These are phyloP conservation scores for Amphicarpaea edgeworthii DNA, from an alignment of 306 rosid genomes.

Conservation along the genomic window DNA sequence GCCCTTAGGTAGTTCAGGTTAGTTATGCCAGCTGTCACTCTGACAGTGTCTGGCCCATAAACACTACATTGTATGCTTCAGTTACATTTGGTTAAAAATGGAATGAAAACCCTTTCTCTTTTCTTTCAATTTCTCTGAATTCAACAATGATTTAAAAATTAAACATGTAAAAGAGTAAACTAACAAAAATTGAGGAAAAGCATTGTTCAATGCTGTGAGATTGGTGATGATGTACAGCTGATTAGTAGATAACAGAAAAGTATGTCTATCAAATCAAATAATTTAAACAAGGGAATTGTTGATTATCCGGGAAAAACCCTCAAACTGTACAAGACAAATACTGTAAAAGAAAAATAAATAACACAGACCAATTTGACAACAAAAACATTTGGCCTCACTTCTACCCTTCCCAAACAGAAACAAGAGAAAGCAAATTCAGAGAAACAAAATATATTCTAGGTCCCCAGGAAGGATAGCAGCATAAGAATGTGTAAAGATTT, in stretches of 20 bases:
- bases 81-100: too few relatives aligned
- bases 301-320: background rate
- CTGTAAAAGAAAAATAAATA: background rate
- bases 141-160: background rate
- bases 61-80: too few relatives aligned
- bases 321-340: background rate
- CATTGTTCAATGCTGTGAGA: background rate
- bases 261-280: background rate
- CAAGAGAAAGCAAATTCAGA: background rate
- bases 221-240: background rate
- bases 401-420: slow-evolving; percentile 16
- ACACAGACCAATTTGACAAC: background rate
- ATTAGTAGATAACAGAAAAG: background rate
- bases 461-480: background rate
- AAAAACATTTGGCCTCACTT: slow-evolving; percentile 14
- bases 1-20: too few relatives aligned
- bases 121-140: too few relatives aligned
- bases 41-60: too few relatives aligned
- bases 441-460: slow-evolving; percentile 3
- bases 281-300: slow-evolving; percentile 6
- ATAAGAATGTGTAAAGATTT: background rate
- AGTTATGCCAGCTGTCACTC: too few relatives aligned
- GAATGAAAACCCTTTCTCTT: too few relatives aligned
- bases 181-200: background rate
- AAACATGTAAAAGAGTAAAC: background rate